Percentiles rank a stretch among this genome's conserved stretches.
These are phyloP conservation scores for Durotheca rogersii DNA, from an alignment of 495 filamentous ascomycete genomes.

Conservation along the genomic window DNA sequence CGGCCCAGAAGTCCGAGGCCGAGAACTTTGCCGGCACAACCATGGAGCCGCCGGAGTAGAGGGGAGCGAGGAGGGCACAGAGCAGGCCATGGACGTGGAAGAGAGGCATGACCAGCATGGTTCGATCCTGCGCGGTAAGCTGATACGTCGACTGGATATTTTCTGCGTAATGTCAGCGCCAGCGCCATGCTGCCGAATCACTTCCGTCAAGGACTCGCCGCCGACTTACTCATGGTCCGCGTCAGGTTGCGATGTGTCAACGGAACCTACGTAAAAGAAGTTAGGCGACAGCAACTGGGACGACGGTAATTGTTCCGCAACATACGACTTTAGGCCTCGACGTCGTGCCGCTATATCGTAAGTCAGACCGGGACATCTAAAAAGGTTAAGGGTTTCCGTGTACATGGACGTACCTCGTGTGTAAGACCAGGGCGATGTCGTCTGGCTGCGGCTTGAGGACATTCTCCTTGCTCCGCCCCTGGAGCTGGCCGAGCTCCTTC, in stretches of 20 bases:
- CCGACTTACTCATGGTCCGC: slow-evolving; percentile 64
- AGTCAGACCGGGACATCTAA: slow-evolving; percentile 12
- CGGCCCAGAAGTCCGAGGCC: slow-evolving; percentile 76
- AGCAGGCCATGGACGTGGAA: slow-evolving; percentile 88
- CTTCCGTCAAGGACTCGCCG: slow-evolving; percentile 16
- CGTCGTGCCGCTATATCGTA: slow-evolving; percentile 66
- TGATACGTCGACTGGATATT: slow-evolving; percentile 77
- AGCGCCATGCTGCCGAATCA: slow-evolving; percentile 1
- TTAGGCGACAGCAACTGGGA: slow-evolving; percentile 17
- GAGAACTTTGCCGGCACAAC: slow-evolving; percentile 75
- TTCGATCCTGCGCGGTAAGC: slow-evolving; percentile 66
- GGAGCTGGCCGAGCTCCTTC: slow-evolving; percentile 68
- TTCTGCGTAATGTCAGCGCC: slow-evolving; percentile 36
- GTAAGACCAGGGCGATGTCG: slow-evolving; percentile 69
- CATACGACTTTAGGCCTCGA: slow-evolving; percentile 76
- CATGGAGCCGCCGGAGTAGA: slow-evolving; percentile 70
- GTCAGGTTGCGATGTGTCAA: slow-evolving; percentile 78
- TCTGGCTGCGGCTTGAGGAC: slow-evolving; percentile 60
- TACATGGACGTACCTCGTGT: slow-evolving; percentile 42
- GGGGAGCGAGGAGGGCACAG: slow-evolving; percentile 73
- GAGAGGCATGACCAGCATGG: slow-evolving; percentile 86
- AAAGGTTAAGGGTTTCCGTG: too few species aligned
- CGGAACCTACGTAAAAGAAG: too few species aligned
- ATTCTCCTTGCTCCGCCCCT: slow-evolving; percentile 48
- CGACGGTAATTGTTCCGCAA: slow-evolving; percentile 1